Percentiles rank a stretch among this genome's conserved stretches.
Conservation (phyloP, 1,139 yeast genomes). For the Candida glucosophila region DNA sequence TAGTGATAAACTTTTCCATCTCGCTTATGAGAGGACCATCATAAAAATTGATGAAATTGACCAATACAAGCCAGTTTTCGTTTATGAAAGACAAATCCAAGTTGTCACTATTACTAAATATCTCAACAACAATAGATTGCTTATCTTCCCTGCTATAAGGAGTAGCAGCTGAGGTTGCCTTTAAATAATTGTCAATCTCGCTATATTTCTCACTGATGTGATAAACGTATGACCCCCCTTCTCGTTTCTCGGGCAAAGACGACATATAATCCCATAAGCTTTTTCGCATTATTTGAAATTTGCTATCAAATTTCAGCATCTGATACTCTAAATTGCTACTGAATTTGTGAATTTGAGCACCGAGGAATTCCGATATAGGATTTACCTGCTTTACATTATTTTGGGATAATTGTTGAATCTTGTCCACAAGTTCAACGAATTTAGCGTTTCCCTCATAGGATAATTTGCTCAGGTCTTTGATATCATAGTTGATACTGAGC, state of each 20-base stretch:
- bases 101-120: constrained; percentile 32
- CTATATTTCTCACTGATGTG: constrained; percentile 34
- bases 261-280: constrained; percentile 29
- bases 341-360: constrained; percentile 26
- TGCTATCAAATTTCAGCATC: constrained; percentile 23
- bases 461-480: constrained; percentile 5
- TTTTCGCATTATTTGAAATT: constrained; percentile 32
- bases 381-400: constrained; percentile 10
- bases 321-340: constrained; percentile 30
- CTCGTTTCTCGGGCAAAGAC: constrained; percentile 23
- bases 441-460: constrained; percentile 14
- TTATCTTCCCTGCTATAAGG: constrained; percentile 18
- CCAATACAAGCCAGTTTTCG: constrained; percentile 38
- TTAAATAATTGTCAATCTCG: constrained; percentile 26
- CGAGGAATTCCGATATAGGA: constrained; percentile 32
- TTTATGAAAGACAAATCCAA: constrained; percentile 35
- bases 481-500: constrained; percentile 31
- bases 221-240: constrained; percentile 30
- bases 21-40: constrained; percentile 23
- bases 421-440: constrained; percentile 33
- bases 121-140: constrained; percentile 21
- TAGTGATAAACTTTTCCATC: constrained; percentile 27
- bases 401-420: constrained; percentile 25
- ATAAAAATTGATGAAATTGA: constrained; percentile 28
- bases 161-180: constrained; percentile 20